Evolutionary conservation across 2,329 filamentous ascomycete genomes (phyloP).

Genomic region (Cytospora piceicola): DNA sequence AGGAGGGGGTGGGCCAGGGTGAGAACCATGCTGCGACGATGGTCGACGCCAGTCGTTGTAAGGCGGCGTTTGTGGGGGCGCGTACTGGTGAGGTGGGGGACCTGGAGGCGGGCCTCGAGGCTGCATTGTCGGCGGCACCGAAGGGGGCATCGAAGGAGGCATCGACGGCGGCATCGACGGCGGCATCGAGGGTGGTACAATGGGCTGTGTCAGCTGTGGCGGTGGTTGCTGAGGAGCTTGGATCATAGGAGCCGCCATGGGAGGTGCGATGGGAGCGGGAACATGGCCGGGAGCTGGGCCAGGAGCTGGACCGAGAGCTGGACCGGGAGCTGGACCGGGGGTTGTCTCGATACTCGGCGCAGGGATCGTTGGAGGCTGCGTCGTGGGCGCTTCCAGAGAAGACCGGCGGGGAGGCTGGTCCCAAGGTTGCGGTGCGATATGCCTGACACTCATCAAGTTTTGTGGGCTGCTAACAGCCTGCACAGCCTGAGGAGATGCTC

Average conservation of each 20-base stretch:
- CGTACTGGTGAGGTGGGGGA: slow-evolving; percentile 44
- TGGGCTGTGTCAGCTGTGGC: slow-evolving; percentile 34
- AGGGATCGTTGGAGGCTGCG: slow-evolving; percentile 20
- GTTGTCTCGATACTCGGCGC: slow-evolving; percentile 12
- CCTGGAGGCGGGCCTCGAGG: slow-evolving; percentile 33
- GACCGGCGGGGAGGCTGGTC: slow-evolving; percentile 24
- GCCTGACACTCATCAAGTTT: slow-evolving; percentile 28
- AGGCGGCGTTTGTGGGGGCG: slow-evolving; percentile 43
- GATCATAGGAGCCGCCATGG: slow-evolving; percentile 30
- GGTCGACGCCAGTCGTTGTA: slow-evolving; percentile 57
- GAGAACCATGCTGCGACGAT: slow-evolving; percentile 51
- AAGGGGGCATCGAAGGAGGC: slow-evolving; percentile 1
- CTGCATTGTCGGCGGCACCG: slow-evolving; percentile 25
- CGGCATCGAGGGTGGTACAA: slow-evolving; percentile 34
- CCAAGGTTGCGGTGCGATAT: slow-evolving; percentile 30
- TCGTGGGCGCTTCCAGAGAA: slow-evolving; percentile 17
- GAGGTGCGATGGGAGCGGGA: slow-evolving; percentile 29
- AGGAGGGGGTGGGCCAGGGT: slow-evolving; percentile 39
- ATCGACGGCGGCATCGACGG: slow-evolving; percentile 33
- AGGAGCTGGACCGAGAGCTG: slow-evolving; percentile 16
- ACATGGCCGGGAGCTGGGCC: slow-evolving; percentile 18
- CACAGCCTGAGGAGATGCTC: slow-evolving; percentile 36
- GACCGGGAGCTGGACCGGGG: slow-evolving; percentile 18
- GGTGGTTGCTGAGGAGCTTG: slow-evolving; percentile 32
- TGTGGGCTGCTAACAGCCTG: slow-evolving; percentile 27